Evolutionary conservation across 352 stramenopile species (phyloP).

Genomic region (Aphanomyces astaci): DNA sequence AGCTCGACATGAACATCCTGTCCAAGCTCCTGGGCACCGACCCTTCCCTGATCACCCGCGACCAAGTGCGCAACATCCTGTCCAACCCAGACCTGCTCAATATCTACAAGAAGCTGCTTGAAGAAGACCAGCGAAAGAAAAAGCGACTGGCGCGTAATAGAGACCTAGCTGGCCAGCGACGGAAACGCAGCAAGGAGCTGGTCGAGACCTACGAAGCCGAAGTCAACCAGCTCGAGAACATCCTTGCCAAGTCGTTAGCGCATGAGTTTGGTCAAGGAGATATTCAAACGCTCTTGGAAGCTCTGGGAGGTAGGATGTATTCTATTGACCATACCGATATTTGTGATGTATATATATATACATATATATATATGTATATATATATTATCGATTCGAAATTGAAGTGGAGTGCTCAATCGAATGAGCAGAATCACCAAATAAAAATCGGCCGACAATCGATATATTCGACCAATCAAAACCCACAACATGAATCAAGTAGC

Average conservation of each 20-base stretch:
- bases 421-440: too few species aligned
- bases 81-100: slow-evolving; percentile 65
- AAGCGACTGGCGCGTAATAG: slow-evolving; percentile 67
- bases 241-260: slow-evolving; percentile 64
- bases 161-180: slow-evolving; percentile 64
- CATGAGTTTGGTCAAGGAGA: slow-evolving; percentile 69
- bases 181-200: slow-evolving; percentile 82
- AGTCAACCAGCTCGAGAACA: slow-evolving; percentile 82
- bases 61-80: slow-evolving; percentile 86
- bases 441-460: too few species aligned
- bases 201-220: slow-evolving; percentile 82
- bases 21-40: slow-evolving; percentile 73
- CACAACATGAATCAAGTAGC: too few species aligned
- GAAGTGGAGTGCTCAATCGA: too few species aligned
- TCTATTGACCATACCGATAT: too few species aligned
- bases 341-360: too few species aligned
- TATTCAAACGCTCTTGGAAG: slow-evolving; percentile 51
- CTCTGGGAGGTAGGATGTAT: slow-evolving; percentile 41
- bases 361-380: too few species aligned
- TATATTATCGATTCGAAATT: too few species aligned
- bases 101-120: slow-evolving; percentile 85
- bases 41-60: slow-evolving; percentile 58
- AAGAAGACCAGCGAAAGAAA: slow-evolving; percentile 76
- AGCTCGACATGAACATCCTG: slow-evolving; percentile 68
- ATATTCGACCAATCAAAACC: too few species aligned